Evolutionary conservation across 176 grass and related monocot species (phyloP).

Genomic region (Avena eriantha): DNA sequence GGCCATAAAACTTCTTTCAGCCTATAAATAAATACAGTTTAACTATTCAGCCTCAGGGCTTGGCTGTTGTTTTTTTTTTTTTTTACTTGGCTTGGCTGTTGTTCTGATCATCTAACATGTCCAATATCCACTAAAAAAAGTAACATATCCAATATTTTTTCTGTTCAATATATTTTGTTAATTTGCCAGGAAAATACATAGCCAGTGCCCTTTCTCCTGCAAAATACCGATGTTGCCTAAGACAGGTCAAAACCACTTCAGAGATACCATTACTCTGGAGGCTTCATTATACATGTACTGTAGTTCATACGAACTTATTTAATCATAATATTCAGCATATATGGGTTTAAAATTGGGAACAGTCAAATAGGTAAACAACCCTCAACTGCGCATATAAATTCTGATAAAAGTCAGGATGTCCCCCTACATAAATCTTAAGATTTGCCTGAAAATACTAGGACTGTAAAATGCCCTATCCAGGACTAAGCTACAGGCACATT

Average conservation of each 20-base stretch:
- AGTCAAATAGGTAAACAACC: background rate
- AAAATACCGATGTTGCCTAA: background rate
- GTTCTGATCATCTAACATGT: background rate
- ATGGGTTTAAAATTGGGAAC: background rate
- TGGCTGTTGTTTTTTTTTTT: background rate
- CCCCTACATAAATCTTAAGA: background rate
- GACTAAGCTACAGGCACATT: slow-evolving; percentile 11
- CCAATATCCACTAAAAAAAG: background rate
- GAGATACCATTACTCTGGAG: background rate
- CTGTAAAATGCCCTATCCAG: slow-evolving; percentile 21
- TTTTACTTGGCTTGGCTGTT: too few species aligned
- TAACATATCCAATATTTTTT: background rate
- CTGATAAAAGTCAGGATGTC: background rate
- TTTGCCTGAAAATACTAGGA: slow-evolving; percentile 1
- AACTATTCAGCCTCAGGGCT: background rate
- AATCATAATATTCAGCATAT: background rate
- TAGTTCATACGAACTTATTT: background rate
- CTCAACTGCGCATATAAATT: background rate
- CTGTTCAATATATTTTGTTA: background rate
- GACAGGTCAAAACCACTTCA: background rate
- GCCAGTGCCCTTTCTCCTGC: background rate
- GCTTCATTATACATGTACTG: background rate
- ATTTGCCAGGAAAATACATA: background rate
- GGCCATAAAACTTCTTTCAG: too few species aligned
- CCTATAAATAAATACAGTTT: too few species aligned